phyloP scores from a whole-genome alignment of 164 flowering plant species.

The Kingdonia uniflora region DNA sequence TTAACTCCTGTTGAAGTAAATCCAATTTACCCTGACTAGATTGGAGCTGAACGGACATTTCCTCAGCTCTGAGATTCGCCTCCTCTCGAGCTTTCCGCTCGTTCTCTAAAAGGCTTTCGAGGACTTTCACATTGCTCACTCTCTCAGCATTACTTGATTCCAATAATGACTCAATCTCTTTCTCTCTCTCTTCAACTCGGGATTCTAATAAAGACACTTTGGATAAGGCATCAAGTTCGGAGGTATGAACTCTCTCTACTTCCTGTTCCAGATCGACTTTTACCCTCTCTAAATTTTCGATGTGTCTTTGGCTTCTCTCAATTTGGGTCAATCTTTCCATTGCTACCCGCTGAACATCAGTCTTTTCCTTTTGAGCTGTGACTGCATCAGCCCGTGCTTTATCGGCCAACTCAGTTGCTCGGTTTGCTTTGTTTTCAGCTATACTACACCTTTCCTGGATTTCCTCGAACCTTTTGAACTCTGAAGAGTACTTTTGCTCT shows the following conservation, averaged over 20 bases:
- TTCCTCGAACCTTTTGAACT: conserved; percentile 69
- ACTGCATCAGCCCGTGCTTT: conserved; percentile 71
- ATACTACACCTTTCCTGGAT: conserved; percentile 63
- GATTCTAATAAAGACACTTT: conserved; percentile 58
- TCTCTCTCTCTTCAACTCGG: conserved; percentile 79
- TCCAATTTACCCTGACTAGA: conserved; percentile 83
- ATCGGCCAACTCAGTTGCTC: conserved; percentile 79
- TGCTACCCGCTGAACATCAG: conserved; percentile 54
- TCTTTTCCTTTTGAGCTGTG: conserved; percentile 61
- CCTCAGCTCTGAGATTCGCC: conserved; percentile 77
- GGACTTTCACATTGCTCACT: conserved; percentile 61
- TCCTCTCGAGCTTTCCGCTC: conserved; percentile 75
- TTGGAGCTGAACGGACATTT: conserved; percentile 76
- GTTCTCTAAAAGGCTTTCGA: conserved; percentile 55
- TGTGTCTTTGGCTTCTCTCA: conserved; percentile 71
- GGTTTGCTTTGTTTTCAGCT: conserved; percentile 80
- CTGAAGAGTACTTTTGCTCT: conserved; percentile 64
- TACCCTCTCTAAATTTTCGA: conserved; percentile 64
- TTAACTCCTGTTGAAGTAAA: conserved; percentile 67
- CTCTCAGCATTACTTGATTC: conserved; percentile 74
- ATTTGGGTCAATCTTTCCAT: conserved; percentile 80
- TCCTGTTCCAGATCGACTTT: conserved; percentile 45
- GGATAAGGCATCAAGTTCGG: conserved; percentile 58
- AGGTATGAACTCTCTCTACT: conserved; percentile 34
- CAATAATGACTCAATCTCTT: conserved; percentile 64